A percentile compares a stretch with the other conserved stretches of the same genome.
These are phyloP conservation scores for Periconia sp. DNA, from an alignment of 2,329 filamentous ascomycete species.

Conservation along the genomic window DNA sequence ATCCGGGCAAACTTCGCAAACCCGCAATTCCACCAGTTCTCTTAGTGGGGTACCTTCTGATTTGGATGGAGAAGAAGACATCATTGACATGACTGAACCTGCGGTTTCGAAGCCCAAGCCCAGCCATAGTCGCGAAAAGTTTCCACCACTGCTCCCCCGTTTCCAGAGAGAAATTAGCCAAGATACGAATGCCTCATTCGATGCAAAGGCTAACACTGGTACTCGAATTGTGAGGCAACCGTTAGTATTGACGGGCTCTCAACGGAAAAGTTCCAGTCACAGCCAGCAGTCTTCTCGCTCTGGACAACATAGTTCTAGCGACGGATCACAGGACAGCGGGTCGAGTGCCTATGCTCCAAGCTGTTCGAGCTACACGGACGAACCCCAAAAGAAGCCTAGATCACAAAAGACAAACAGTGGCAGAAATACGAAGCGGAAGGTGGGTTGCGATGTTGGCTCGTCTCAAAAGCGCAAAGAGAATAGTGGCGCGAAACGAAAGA, in stretches of 20 bases:
- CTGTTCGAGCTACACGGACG: too few species aligned
- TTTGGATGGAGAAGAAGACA: background rate
- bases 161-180: too few species aligned
- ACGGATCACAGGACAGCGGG: background rate
- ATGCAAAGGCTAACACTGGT: slow-evolving; percentile 35
- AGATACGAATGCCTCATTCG: too few species aligned
- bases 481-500: background rate
- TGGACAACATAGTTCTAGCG: background rate
- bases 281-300: background rate
- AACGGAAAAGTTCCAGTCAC: background rate
- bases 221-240: slow-evolving; percentile 33
- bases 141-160: slow-evolving; percentile 18
- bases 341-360: background rate
- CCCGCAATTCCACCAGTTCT: background rate
- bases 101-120: background rate
- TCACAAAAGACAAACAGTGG: too few species aligned
- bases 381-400: too few species aligned
- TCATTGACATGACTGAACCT: background rate
- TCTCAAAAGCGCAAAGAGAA: background rate
- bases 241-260: background rate
- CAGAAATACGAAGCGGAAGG: too few species aligned
- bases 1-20: background rate
- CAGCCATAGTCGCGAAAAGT: background rate
- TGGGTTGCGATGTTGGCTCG: too few species aligned
- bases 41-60: background rate